These are phyloP conservation scores for Trichaptum fuscoviolaceum DNA, from an alignment of 768 basidiomycete genomes.

Conservation along the genomic window DNA sequence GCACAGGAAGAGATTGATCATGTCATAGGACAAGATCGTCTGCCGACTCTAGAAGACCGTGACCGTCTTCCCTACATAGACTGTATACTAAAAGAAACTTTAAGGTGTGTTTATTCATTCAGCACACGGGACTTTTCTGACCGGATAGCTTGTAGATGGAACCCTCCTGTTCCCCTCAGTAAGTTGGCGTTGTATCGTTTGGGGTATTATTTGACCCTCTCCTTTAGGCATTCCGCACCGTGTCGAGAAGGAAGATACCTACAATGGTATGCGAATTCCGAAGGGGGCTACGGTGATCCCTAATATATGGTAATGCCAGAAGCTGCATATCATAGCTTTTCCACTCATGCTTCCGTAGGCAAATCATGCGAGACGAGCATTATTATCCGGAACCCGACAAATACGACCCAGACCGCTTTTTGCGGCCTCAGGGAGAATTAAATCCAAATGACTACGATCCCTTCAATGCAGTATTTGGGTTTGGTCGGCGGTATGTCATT, in stretches of 20 bases:
- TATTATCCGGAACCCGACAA: not conserved
- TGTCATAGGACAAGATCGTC: slow-evolving; percentile 25
- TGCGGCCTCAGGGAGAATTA: not conserved
- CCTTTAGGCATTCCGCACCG: slow-evolving; percentile 7
- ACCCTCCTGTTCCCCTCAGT: slow-evolving; percentile 6
- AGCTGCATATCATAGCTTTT: not conserved
- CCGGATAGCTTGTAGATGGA: not conserved
- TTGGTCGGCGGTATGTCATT: not conserved
- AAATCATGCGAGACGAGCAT: not conserved
- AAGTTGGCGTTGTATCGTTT: not conserved
- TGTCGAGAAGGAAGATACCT: slow-evolving; percentile 7
- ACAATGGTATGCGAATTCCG: slow-evolving; percentile 6
- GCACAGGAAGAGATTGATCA: slow-evolving; percentile 32
- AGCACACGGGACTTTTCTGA: not conserved
- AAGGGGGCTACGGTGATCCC: slow-evolving; percentile 6
- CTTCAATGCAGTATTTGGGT: not conserved
- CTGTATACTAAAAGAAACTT: slow-evolving; percentile 17
- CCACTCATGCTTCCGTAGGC: not conserved
- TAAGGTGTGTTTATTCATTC: not conserved
- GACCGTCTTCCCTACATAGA: slow-evolving; percentile 24
- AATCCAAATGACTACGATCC: not conserved
- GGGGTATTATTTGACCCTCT: not conserved
- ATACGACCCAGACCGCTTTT: not conserved
- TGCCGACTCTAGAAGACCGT: slow-evolving; percentile 26
- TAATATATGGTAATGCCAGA: not conserved